Evolutionary conservation across 2,329 filamentous ascomycete species (phyloP), one percentile per base, ranked within the genome.

Genomic region (Lasiodiplodia sp.): DNA sequence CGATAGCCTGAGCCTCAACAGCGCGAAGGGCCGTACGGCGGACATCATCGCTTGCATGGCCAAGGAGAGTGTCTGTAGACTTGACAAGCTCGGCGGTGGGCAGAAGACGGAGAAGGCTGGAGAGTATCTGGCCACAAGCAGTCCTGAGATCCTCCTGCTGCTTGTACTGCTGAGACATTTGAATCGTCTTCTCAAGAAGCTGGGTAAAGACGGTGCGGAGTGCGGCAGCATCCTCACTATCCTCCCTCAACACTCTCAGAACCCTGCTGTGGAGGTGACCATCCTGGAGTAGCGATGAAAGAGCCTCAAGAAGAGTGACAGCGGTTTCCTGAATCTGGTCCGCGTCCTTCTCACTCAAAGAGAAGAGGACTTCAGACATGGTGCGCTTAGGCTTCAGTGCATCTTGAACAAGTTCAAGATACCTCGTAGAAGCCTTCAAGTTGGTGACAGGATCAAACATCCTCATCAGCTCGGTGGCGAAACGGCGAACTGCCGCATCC

Each of bases 11-110:
- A 66, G 89, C 84, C 76, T 96, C 93, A 23, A 99, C 86, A 1
- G 95, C 71, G 65, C 77, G 78, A 62, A 92, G 69, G 87, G 90
- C 70, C 95, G 87, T 60, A 94, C 92, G 81, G 92, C 94, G 91
- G 63, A 86, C 82, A 60, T 92, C 88, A 72, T 92, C 86, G 71
- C 93, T 90, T 6, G 92, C 89, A 60, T 91, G 88, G 72, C 92
- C 88, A 44, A 98, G 88, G 37, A 99, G 85, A 34, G 89, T 88
- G 76, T 97, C 92, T 51, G 96, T 91, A 11, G 94, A 92, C 77
- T 93, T 92, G 78, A 98, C 89, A 78, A 98, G 96, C 80, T 97
- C 93, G 65, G 89, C 86, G 3, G 95, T 94, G 0, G 94, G 95
- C 52, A 97, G 85, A 7, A 97, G 87, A 71, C 92, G 91, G 63